Conservation (phyloP, 306 rosid genomes). For the Hippophae gyantsensis region DNA sequence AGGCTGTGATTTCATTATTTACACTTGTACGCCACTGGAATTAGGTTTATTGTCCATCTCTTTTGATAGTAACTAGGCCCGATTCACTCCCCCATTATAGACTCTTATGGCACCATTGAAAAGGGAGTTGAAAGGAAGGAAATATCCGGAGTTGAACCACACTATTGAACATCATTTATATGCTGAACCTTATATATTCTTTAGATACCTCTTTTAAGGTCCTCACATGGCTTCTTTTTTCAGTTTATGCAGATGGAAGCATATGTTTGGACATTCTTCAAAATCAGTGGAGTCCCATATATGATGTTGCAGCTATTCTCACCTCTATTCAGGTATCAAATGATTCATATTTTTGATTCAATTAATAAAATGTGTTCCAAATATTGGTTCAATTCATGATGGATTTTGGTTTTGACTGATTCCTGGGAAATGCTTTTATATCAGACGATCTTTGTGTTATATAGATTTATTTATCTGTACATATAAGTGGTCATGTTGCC, state of each 20-base stretch:
- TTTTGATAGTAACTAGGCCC: too few relatives aligned
- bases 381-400: background rate
- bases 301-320: constrained; percentile 94
- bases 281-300: constrained; percentile 97
- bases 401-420: background rate
- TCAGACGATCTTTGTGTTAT: background rate
- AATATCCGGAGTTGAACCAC: too few relatives aligned
- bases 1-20: too few relatives aligned
- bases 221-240: constrained; percentile 13
- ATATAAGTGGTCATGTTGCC: too few relatives aligned
- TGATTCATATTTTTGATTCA: constrained; percentile 12
- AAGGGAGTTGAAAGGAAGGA: too few relatives aligned
- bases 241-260: constrained; percentile 99
- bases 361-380: background rate
- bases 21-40: too few relatives aligned
- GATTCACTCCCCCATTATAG: too few relatives aligned
- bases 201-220: constrained; percentile 8
- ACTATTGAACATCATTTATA: too few relatives aligned
- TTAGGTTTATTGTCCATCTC: too few relatives aligned
- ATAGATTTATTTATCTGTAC: too few relatives aligned
- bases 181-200: too few relatives aligned
- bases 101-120: too few relatives aligned
- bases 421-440: background rate
- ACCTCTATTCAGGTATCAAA: constrained; percentile 87
- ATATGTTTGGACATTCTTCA: constrained; percentile 94